Conservation (phyloP, 2,329 filamentous ascomycete species). For the Trichocomaceae sp. region DNA sequence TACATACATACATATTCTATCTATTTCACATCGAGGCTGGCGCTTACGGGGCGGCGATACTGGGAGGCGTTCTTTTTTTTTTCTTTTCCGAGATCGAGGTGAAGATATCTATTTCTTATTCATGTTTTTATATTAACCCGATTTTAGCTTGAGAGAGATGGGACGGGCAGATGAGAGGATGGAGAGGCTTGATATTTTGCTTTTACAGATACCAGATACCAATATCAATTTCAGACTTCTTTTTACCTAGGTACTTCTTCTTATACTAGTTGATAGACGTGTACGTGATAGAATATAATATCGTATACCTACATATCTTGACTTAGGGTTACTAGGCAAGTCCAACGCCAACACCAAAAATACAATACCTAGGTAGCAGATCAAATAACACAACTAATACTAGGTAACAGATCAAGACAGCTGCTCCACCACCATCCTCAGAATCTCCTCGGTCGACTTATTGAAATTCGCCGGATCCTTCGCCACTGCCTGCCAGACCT, state of each 20-base stretch:
- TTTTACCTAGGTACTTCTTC: too few relatives aligned
- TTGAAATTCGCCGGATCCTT: constrained; percentile 80
- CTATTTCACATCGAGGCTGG: background rate
- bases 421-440: constrained; percentile 65
- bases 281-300: too few relatives aligned
- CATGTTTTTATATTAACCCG: background rate
- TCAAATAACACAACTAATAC: background rate
- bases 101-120: background rate
- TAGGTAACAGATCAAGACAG: background rate
- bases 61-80: background rate
- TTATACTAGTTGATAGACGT: too few relatives aligned
- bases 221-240: background rate
- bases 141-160: background rate
- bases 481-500: constrained; percentile 78
- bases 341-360: background rate
- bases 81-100: background rate
- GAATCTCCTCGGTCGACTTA: constrained; percentile 68
- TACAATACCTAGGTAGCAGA: too few relatives aligned
- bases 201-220: background rate
- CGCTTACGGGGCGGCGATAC: background rate
- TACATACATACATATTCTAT: background rate
- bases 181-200: background rate
- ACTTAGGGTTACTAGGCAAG: too few relatives aligned
- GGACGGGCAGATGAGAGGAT: background rate
- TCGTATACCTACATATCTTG: too few relatives aligned